Evolutionary conservation across 148 eudicot genomes (phyloP), one percentile per base, ranked within the genome.

Genomic region (Cornus florida): DNA sequence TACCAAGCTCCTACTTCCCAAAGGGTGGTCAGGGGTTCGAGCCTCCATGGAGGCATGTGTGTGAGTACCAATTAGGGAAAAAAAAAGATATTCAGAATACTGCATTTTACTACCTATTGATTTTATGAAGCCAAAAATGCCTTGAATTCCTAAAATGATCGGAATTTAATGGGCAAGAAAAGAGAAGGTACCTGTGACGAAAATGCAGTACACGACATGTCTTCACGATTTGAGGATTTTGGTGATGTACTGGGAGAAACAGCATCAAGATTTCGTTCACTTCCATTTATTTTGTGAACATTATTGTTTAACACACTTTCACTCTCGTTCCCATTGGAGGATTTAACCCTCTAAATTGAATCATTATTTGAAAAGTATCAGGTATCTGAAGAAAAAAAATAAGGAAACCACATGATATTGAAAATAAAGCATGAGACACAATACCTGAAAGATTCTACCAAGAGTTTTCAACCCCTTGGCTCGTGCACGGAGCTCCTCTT

Each of bases 391-490:
- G 19, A 38, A 48, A 14, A 46, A 50, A 31, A 60, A 5, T 46
- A 28, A 20, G 32, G 11, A 53, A 35, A 62, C 14, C 60, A 65
- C 69, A 75, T 56, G 39, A 78, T 72, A 65, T 69, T 46, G 66
- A 31, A 65, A 62, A 72, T 20, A 78, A 46, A 69, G 53, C 31
- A 19, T 19, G 70, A 67, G 39, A 80, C 56, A 35, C 7, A 32
- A 70, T 69, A 91, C 99, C 95, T 97, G 98, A 82, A 97, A 94
- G 80, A 94, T 94, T 87, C 90, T 94, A 33, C 99, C 99, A 73
- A 97, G 91, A 79, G 92, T 88, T 82, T 91, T 97, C 82, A 97
- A 90, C 48, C 95, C 99, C 89, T 92, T 94, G 20, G 98, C 99
- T 75, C 99, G 89, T 62, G 87, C 87, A 71, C 97, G 95, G 14